Percentiles rank a stretch among this genome's conserved stretches.
Evolutionary conservation across 2,329 filamentous ascomycete genomes (phyloP).

Genomic region (Aspergillaceae sp.): DNA sequence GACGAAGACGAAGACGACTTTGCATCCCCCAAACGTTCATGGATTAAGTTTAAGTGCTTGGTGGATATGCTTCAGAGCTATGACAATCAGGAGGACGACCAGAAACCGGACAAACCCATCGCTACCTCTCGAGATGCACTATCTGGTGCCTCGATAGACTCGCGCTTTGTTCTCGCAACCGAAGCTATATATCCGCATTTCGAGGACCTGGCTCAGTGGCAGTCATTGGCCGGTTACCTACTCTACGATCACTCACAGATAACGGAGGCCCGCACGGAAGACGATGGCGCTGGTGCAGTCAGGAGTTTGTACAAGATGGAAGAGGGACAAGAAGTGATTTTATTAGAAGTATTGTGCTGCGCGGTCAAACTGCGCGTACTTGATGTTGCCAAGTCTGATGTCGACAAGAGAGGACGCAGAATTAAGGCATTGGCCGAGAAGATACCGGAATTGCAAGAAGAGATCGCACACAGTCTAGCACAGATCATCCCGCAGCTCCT

Average conservation of each 20-base stretch:
- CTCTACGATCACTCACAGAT: constrained; percentile 79
- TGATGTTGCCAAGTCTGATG: constrained; percentile 54
- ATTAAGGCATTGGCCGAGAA: constrained; percentile 55
- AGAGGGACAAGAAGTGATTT: constrained; percentile 68
- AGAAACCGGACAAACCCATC: constrained; percentile 15
- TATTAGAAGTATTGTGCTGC: constrained; percentile 79
- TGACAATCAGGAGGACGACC: constrained; percentile 52
- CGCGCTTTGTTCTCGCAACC: constrained; percentile 75
- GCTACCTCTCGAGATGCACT: constrained; percentile 31
- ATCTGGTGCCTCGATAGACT: constrained; percentile 60
- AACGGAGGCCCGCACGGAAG: constrained; percentile 44
- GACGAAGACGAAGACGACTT: constrained; percentile 65
- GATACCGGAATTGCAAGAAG: constrained; percentile 62
- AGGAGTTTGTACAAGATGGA: constrained; percentile 65
- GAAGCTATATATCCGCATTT: constrained; percentile 79
- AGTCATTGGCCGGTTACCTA: constrained; percentile 78
- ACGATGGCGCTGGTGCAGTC: constrained; percentile 55
- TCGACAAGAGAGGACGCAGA: constrained; percentile 47
- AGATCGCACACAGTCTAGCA: constrained; percentile 68
- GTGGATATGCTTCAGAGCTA: constrained; percentile 76
- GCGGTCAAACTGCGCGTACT: constrained; percentile 67
- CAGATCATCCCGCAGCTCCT: constrained; percentile 73
- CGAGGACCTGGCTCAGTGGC: constrained; percentile 75
- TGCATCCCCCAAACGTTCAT: constrained; percentile 66
- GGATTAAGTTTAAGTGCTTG: constrained; percentile 87